phyloP scores from a whole-genome alignment of 352 stramenopile genomes.

The Phytophthora melonis region DNA sequence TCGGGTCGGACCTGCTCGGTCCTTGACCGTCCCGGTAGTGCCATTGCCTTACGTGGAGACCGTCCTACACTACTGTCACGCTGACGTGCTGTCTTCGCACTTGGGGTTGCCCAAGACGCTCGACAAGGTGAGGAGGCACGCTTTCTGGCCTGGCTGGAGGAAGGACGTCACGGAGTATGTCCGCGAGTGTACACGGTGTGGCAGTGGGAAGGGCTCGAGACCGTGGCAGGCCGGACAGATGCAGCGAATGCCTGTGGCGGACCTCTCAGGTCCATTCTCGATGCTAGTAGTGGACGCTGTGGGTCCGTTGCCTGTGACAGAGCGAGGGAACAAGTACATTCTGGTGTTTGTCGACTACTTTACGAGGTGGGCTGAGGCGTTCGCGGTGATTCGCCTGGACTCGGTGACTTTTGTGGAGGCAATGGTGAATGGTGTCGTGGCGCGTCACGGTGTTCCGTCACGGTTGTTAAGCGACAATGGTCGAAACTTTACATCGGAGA shows the following conservation, averaged over 20 bases:
- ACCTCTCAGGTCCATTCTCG: slow-evolving; percentile 3
- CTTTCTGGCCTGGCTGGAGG: slow-evolving; percentile 1
- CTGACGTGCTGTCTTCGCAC: slow-evolving; percentile 8
- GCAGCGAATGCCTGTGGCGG: slow-evolving; percentile 13
- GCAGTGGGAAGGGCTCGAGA: neutral
- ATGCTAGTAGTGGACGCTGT: slow-evolving; percentile 3
- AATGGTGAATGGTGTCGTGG: slow-evolving; percentile 5
- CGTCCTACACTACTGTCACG: slow-evolving; percentile 21
- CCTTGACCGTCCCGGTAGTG: slow-evolving; percentile 8
- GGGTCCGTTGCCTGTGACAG: neutral
- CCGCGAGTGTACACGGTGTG: neutral
- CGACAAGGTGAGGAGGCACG: slow-evolving; percentile 8
- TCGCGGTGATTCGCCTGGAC: neutral
- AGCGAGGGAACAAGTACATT: slow-evolving; percentile 2
- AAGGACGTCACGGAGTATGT: slow-evolving; percentile 4
- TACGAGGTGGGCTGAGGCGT: neutral
- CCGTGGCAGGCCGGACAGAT: slow-evolving; percentile 8
- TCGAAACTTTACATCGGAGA: slow-evolving; percentile 3
- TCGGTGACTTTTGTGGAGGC: neutral
- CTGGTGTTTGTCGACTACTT: slow-evolving; percentile 3
- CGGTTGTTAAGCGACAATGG: slow-evolving; percentile 15
- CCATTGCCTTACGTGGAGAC: slow-evolving; percentile 9
- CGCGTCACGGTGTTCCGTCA: neutral
- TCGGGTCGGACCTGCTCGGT: slow-evolving; percentile 1
- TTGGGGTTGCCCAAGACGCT: slow-evolving; percentile 6